These are phyloP conservation scores for Glarea lozoyensis DNA, from an alignment of 495 filamentous ascomycete genomes.

Conservation along the genomic window DNA sequence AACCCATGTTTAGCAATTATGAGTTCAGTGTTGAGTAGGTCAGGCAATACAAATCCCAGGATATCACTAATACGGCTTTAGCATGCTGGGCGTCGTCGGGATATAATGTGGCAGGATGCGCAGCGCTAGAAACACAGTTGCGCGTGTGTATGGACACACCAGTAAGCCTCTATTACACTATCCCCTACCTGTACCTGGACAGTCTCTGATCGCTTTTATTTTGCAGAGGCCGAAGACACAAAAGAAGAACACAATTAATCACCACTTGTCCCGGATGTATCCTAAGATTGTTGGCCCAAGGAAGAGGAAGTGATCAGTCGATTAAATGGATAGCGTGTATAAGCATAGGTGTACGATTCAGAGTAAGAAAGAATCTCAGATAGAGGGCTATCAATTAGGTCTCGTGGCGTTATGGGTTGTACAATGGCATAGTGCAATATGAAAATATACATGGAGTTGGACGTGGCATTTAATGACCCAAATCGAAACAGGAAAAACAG, in stretches of 20 bases:
- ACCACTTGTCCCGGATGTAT: constrained; percentile 83
- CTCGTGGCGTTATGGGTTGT: no score
- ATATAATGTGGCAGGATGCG: constrained; percentile 63
- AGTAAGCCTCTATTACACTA: constrained; percentile 33
- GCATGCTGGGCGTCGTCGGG: constrained; percentile 94
- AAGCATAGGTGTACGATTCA: no score
- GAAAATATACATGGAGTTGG: no score
- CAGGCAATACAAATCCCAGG: neutral
- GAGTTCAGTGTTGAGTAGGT: constrained; percentile 82
- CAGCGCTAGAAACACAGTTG: constrained; percentile 70
- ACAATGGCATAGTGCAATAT: no score
- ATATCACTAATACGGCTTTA: constrained; percentile 24
- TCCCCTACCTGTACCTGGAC: neutral
- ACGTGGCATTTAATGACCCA: no score
- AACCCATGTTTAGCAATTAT: constrained; percentile 81
- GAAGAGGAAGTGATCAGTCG: constrained; percentile 51
- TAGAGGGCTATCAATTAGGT: neutral
- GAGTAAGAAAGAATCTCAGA: no score
- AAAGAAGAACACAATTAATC: constrained; percentile 86
- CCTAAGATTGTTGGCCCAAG: constrained; percentile 64
- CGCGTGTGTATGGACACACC: constrained; percentile 89
- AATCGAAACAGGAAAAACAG: neutral
- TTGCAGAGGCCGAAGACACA: constrained; percentile 51
- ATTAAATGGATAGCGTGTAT: constrained; percentile 6
- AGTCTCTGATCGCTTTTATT: neutral